Percentiles rank a stretch among this genome's conserved stretches.
These are phyloP conservation scores for Mucor racemosus DNA, from an alignment of 371 early-diverging fungal species.

Conservation along the genomic window DNA sequence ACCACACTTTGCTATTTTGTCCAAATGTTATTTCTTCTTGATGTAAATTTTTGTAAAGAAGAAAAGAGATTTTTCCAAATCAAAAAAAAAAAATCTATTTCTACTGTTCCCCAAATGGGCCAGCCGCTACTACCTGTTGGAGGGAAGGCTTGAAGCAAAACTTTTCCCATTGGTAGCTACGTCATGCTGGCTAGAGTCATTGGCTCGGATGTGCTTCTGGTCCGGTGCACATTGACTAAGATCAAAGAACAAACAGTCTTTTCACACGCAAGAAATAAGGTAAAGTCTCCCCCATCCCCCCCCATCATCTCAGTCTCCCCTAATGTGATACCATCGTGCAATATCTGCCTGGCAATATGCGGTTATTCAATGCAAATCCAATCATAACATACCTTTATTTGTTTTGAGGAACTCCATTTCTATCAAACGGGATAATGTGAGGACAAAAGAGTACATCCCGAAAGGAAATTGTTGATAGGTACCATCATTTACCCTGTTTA, in stretches of 20 bases:
- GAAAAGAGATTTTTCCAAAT: background rate
- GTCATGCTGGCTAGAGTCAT: slow-evolving; percentile 3
- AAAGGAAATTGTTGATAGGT: no score
- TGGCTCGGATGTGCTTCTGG: background rate
- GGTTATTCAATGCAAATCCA: background rate
- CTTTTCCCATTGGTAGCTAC: slow-evolving; percentile 9
- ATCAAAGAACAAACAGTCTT: slow-evolving; percentile 5
- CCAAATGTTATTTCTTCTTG: background rate
- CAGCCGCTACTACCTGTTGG: background rate
- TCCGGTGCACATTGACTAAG: slow-evolving; percentile 5
- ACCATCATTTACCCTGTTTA: no score
- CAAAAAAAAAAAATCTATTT: background rate
- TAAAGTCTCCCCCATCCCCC: no score
- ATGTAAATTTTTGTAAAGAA: slow-evolving; percentile 7
- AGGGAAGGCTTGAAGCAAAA: slow-evolving; percentile 5
- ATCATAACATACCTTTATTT: background rate
- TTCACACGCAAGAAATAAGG: slow-evolving; percentile 7
- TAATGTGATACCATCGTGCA: background rate
- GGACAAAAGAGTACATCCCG: no score
- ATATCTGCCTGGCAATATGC: background rate
- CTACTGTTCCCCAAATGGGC: background rate
- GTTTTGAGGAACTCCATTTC: no score
- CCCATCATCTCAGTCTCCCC: background rate
- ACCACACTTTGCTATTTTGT: slow-evolving; percentile 8
- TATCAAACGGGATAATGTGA: no score